phyloP scores from a whole-genome alignment of 805 yeast species.

The Saccharomyces kudriavzevii region DNA sequence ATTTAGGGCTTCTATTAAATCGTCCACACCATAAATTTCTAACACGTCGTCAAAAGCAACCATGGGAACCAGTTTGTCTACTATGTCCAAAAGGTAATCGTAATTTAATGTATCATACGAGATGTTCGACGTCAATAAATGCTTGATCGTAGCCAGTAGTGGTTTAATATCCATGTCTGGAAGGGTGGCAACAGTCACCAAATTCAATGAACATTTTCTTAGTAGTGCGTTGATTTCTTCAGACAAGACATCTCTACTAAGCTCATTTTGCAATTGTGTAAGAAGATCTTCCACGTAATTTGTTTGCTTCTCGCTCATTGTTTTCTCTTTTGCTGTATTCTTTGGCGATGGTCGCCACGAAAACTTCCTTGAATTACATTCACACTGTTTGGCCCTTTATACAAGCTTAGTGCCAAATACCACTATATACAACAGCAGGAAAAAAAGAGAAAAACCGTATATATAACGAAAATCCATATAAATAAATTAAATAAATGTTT shows the following conservation, averaged over 20 bases:
- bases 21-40: slow-evolving; percentile 15
- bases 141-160: slow-evolving; percentile 15
- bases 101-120: slow-evolving; percentile 13
- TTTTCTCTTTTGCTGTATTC: neutral
- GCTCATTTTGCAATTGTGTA: neutral
- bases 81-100: slow-evolving; percentile 13
- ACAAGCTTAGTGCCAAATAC: neutral
- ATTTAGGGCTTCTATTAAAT: slow-evolving; percentile 16
- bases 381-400: neutral
- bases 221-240: slow-evolving; percentile 10
- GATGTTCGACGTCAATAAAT: slow-evolving; percentile 5
- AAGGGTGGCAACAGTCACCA: slow-evolving; percentile 10
- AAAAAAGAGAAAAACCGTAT: neutral
- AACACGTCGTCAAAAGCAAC: slow-evolving; percentile 21
- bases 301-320: neutral
- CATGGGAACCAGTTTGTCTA: slow-evolving; percentile 14
- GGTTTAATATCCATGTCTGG: slow-evolving; percentile 8
- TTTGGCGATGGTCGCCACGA: neutral
- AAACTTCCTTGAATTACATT: neutral
- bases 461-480: neutral
- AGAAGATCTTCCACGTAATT: neutral
- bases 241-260: slow-evolving; percentile 5
- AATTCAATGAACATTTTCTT: slow-evolving; percentile 14
- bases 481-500: neutral
- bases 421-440: neutral